These are phyloP conservation scores for Exophiala mesophila DNA, from an alignment of 2,329 filamentous ascomycete genomes.

Conservation along the genomic window DNA sequence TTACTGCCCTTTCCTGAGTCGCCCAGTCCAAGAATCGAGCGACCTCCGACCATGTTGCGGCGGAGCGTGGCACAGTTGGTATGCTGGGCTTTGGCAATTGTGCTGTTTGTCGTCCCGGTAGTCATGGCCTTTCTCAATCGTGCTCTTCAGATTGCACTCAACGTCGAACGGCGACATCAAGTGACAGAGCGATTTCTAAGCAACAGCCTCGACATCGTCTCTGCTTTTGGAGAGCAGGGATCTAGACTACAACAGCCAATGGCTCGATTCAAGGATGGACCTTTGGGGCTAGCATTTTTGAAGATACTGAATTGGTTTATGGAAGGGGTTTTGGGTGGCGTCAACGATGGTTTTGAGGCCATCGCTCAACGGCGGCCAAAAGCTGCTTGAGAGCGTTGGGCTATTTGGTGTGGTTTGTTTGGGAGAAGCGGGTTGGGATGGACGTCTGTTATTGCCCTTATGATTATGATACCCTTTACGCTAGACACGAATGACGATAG, in stretches of 20 bases:
- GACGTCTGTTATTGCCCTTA: too few relatives aligned
- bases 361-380: slow-evolving; percentile 32
- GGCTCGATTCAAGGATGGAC: slow-evolving; percentile 59
- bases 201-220: slow-evolving; percentile 49
- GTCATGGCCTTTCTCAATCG: slow-evolving; percentile 19
- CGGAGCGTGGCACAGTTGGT: slow-evolving; percentile 18
- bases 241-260: slow-evolving; percentile 52
- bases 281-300: slow-evolving; percentile 55
- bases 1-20: neutral
- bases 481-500: too few relatives aligned
- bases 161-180: slow-evolving; percentile 62
- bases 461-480: too few relatives aligned
- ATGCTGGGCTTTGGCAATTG: slow-evolving; percentile 18
- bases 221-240: slow-evolving; percentile 50
- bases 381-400: slow-evolving; percentile 49
- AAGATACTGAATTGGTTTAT: slow-evolving; percentile 58
- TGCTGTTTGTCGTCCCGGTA: slow-evolving; percentile 18
- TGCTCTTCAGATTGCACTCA: slow-evolving; percentile 41
- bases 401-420: too few relatives aligned
- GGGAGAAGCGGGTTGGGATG: too few relatives aligned
- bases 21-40: neutral
- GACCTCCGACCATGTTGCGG: slow-evolving; percentile 10
- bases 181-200: slow-evolving; percentile 56
- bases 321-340: slow-evolving; percentile 59
- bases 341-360: slow-evolving; percentile 54